phyloP scores from a whole-genome alignment of 2,329 filamentous ascomycete genomes.

The Calycina herbarum region DNA sequence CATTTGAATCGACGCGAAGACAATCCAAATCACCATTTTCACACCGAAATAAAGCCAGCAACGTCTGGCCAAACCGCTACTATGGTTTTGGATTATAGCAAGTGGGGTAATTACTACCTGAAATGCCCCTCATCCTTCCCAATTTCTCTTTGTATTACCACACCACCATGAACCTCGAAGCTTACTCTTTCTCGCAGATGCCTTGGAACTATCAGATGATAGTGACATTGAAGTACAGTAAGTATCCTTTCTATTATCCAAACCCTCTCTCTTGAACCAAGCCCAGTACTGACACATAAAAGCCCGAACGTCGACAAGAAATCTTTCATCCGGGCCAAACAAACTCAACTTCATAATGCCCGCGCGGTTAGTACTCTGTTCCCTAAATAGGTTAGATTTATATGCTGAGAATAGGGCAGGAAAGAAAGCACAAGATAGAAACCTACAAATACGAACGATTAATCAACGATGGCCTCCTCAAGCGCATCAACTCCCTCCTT shows the following conservation, averaged over 20 bases:
- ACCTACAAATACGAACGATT: slow-evolving; percentile 89
- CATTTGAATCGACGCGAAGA: background rate
- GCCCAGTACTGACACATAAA: background rate
- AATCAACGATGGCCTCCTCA: slow-evolving; percentile 87
- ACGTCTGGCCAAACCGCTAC: background rate
- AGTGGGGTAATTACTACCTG: slow-evolving; percentile 46
- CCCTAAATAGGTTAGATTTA: slow-evolving; percentile 72
- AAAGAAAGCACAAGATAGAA: slow-evolving; percentile 84
- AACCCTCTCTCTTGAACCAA: background rate
- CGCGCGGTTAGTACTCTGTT: background rate
- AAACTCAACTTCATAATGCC: slow-evolving; percentile 70
- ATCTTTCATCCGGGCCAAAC: slow-evolving; percentile 97
- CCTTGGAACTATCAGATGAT: slow-evolving; percentile 95
- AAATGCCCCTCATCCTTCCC: slow-evolving; percentile 5
- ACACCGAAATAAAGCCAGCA: background rate
- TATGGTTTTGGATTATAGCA: slow-evolving; percentile 65
- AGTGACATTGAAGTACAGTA: slow-evolving; percentile 92
- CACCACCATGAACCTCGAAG: slow-evolving; percentile 34
- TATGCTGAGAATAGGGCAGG: slow-evolving; percentile 43
- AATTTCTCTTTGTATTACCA: background rate
- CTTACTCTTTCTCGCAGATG: slow-evolving; percentile 57
- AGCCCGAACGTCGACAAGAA: slow-evolving; percentile 93
- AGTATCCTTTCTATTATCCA: background rate
- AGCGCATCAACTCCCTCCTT: slow-evolving; percentile 79
- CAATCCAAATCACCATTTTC: background rate